Base-by-base conservation (phyloP, 257 asterid genomes). In the Solanum chilense region DNA sequence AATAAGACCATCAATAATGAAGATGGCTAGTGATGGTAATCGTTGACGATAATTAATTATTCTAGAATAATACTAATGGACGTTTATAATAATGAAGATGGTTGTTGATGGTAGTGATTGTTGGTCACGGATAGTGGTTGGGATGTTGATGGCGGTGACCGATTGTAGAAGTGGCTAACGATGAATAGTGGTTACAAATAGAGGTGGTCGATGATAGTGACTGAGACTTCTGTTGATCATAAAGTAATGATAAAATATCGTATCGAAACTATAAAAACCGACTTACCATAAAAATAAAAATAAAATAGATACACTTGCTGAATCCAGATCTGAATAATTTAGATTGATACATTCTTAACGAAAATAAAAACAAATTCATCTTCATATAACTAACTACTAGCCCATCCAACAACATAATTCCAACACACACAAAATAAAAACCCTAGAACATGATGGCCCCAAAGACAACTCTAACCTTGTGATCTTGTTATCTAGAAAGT, bases 391-490 rank as follows among this genome's bases (percentile, higher is more conserved):
- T 35, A 35, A 75, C 82, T 39, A 39, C 52, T 74, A 74, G 1
- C 1, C 11, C 33, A 21, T 21, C 84, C 84, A 80, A 80, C 27
- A 80, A 80, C 25, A 27, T 80, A 47, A 47, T 47, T 80, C 68
- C 84, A 29, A 47, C 39, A 80, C 64, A 45, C 18, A 81, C 3
- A 56, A 56, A 56, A 45, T 25, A 80, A 49, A 7, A 37, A 37
- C 39, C 39, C 69, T 80, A 80, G 11, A 47, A 80, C 15, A 80
- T 15, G 39, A 74, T 70, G 78, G 42, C 84, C 85, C 85, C 23
- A 49, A 49, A 56, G 89, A 89, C 90, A 89, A 11, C 86, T 86
- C 86, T 87, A 18, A 21, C 86, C 89, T 86, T 90, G 89, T 85
- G 84, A 90, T 71, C 88, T 82, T 49, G 47, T 66, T 88, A 69